A percentile compares a stretch with the other conserved stretches of the same genome.
Evolutionary conservation across 78 protist species (phyloP).

Genomic region (Planoprotostelium fungivorum): DNA sequence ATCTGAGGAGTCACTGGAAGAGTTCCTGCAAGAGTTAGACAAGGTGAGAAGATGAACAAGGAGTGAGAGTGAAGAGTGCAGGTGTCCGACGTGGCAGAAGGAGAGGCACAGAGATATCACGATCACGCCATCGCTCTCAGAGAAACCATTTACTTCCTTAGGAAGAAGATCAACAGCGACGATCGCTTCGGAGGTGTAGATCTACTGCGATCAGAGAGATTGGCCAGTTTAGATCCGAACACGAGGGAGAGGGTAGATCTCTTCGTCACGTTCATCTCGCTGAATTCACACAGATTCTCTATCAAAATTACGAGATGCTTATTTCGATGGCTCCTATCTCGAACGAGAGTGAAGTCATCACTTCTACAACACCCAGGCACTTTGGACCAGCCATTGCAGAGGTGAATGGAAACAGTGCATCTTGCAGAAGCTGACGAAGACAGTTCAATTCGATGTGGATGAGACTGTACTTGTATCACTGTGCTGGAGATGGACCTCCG

Average conservation of each 20-base stretch:
- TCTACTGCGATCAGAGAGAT: constrained; percentile 54
- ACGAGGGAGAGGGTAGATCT: constrained; percentile 28
- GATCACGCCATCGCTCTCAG: constrained; percentile 77
- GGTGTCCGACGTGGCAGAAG: constrained; percentile 51
- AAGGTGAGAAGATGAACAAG: constrained; percentile 17
- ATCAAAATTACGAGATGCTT: constrained; percentile 64
- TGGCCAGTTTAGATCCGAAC: constrained; percentile 41
- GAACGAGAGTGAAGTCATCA: constrained; percentile 27
- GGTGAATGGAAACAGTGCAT: neutral
- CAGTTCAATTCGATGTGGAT: constrained; percentile 70
- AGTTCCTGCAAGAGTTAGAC: constrained; percentile 66
- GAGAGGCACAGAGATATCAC: constrained; percentile 73
- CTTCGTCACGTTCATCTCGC: neutral
- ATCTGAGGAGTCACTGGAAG: constrained; percentile 73
- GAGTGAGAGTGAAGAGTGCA: neutral
- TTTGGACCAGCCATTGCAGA: constrained; percentile 76
- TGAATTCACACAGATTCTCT: constrained; percentile 23
- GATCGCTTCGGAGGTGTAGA: constrained; percentile 24
- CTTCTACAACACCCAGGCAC: constrained; percentile 21
- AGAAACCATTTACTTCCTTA: constrained; percentile 64
- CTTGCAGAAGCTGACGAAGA: neutral
- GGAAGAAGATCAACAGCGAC: constrained; percentile 4
- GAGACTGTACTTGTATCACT: constrained; percentile 50
- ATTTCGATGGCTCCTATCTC: constrained; percentile 84
- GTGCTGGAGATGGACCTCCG: constrained; percentile 71